These are phyloP conservation scores for Blepharisma stoltei DNA, from an alignment of 73 alveolate species.

Conservation along the genomic window DNA sequence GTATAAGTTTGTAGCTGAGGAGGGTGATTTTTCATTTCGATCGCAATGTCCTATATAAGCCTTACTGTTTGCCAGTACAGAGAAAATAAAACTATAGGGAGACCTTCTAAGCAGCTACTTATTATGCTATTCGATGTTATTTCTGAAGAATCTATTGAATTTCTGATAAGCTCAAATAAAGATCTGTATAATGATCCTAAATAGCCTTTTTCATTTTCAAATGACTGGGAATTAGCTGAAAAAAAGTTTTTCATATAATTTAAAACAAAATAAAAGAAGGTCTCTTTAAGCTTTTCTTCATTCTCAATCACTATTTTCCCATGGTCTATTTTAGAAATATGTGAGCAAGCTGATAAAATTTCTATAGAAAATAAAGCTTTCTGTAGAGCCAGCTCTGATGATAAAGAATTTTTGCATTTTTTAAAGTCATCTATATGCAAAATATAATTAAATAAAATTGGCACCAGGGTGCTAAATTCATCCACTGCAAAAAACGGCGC, in stretches of 20 bases:
- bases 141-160: background rate
- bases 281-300: conserved; percentile 17
- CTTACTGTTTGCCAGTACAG: conserved; percentile 29
- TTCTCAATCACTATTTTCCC: background rate
- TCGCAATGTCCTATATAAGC: background rate
- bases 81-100: conserved; percentile 34
- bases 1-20: conserved; percentile 23
- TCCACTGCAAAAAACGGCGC: too few relatives aligned
- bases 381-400: too few relatives aligned
- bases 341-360: too few relatives aligned
- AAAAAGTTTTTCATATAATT: conserved; percentile 23
- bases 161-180: conserved; percentile 22
- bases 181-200: conserved; percentile 23
- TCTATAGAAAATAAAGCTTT: too few relatives aligned
- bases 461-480: too few relatives aligned
- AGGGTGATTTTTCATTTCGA: background rate
- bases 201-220: background rate
- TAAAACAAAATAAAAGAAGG: conserved; percentile 27
- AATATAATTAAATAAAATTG: too few relatives aligned
- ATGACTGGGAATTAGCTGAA: conserved; percentile 25
- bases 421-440: too few relatives aligned
- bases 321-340: too few relatives aligned
- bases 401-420: too few relatives aligned
- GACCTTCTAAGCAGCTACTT: conserved; percentile 39
- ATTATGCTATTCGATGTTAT: too few relatives aligned